A percentile compares a stretch with the other conserved stretches of the same genome.
phyloP scores from a whole-genome alignment of 192 early-diverging fungal species.

The Mortierella hygrophila region DNA sequence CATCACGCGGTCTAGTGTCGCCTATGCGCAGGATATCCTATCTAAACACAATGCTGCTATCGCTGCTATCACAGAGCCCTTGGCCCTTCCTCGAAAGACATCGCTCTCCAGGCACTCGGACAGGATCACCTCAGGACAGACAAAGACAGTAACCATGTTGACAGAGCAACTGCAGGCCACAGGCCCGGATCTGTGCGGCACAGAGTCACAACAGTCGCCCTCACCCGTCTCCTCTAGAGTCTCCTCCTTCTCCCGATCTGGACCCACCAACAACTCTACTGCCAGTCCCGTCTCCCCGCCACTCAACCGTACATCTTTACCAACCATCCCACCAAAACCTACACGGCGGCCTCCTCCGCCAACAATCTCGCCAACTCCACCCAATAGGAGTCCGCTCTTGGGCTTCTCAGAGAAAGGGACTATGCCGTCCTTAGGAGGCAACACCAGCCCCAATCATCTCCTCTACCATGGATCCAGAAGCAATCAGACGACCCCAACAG shows the following conservation, averaged over 20 bases:
- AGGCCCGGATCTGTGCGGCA: slow-evolving; percentile 18
- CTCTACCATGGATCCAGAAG: not conserved
- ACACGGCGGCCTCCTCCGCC: slow-evolving; percentile 49
- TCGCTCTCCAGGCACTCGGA: slow-evolving; percentile 46
- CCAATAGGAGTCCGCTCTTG: slow-evolving; percentile 41
- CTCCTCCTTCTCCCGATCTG: slow-evolving; percentile 24
- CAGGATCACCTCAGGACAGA: slow-evolving; percentile 47
- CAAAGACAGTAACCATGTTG: slow-evolving; percentile 50
- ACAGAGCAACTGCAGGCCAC: slow-evolving; percentile 48
- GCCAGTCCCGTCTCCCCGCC: slow-evolving; percentile 27
- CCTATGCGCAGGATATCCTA: slow-evolving; percentile 61
- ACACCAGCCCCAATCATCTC: not conserved
- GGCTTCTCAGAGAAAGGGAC: slow-evolving; percentile 30
- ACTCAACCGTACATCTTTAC: slow-evolving; percentile 10
- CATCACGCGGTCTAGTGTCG: slow-evolving; percentile 59
- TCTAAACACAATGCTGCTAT: slow-evolving; percentile 53
- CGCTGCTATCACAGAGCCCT: slow-evolving; percentile 39
- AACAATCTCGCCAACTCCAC: slow-evolving; percentile 20
- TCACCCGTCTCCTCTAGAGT: slow-evolving; percentile 25
- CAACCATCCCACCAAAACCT: slow-evolving; percentile 68
- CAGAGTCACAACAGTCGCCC: slow-evolving; percentile 22
- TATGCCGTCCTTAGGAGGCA: slow-evolving; percentile 25
- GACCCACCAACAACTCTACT: slow-evolving; percentile 22
- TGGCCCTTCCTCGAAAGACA: slow-evolving; percentile 42
- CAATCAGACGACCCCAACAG: not conserved